Percentiles rank a stretch among this genome's conserved stretches.
phyloP scores from a whole-genome alignment of 2,329 filamentous ascomycete species.

The Colletotrichum gigasporum region DNA sequence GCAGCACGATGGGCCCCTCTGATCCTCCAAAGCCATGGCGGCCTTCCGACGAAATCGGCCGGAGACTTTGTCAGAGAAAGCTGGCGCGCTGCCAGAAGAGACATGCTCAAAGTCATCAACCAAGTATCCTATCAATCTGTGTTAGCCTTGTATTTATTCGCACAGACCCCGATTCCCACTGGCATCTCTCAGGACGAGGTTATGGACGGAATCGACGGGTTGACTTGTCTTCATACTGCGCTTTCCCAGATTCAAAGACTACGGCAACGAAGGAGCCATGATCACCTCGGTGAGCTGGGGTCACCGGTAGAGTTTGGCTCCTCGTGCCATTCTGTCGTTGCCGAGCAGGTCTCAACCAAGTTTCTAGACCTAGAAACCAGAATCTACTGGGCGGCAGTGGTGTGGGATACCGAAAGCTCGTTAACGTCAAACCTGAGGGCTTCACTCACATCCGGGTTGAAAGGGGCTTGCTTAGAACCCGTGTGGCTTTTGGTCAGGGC shows the following conservation, averaged over 20 bases:
- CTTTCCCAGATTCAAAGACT: constrained; percentile 23
- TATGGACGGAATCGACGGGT: constrained; percentile 18
- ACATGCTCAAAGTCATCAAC: constrained; percentile 31
- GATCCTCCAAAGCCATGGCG: neutral
- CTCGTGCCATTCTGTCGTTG: neutral
- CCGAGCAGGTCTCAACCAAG: neutral
- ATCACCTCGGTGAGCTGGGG: neutral
- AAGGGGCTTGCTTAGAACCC: constrained; percentile 29
- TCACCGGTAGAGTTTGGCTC: neutral
- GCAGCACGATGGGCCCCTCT: constrained; percentile 7
- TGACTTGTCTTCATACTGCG: constrained; percentile 22
- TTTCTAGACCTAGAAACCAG: constrained; percentile 29
- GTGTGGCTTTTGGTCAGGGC: constrained; percentile 24
- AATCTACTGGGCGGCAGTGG: constrained; percentile 29
- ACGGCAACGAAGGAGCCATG: neutral
- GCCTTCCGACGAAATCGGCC: neutral
- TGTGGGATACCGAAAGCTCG: constrained; percentile 30
- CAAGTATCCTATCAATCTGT: constrained; percentile 25
- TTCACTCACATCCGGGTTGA: constrained; percentile 25
- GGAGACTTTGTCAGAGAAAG: neutral
- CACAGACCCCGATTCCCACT: constrained; percentile 22
- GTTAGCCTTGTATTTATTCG: constrained; percentile 25
- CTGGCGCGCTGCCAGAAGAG: constrained; percentile 28
- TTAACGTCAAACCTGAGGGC: constrained; percentile 26
- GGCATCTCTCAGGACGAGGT: constrained; percentile 28